Percentiles rank a stretch among this genome's conserved stretches.
Conservation (phyloP, 495 filamentous ascomycete species). For the Terfezia claveryi region DNA sequence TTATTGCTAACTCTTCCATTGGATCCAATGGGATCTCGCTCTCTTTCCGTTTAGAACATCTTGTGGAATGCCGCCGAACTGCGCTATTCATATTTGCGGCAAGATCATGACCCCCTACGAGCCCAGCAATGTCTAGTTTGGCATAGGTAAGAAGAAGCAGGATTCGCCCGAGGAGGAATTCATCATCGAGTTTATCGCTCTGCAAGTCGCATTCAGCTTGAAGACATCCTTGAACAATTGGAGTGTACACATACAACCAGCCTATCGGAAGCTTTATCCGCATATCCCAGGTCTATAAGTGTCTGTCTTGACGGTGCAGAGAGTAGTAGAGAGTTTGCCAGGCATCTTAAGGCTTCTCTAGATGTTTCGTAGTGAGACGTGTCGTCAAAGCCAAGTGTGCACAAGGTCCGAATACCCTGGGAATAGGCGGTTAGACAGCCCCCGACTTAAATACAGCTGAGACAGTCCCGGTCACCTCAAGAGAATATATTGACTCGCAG, state of each 20-base stretch:
- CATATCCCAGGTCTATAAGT: constrained; percentile 61
- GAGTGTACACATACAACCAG: constrained; percentile 32
- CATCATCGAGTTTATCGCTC: constrained; percentile 60
- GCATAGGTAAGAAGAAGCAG: constrained; percentile 76
- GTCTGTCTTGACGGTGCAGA: constrained; percentile 47
- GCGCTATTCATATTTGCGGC: constrained; percentile 12
- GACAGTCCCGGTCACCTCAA: no score
- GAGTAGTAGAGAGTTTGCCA: constrained; percentile 73
- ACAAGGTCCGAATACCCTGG: no score
- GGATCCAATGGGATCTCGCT: constrained; percentile 22
- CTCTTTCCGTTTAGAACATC: neutral
- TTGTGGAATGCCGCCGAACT: neutral
- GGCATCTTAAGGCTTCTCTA: constrained; percentile 56
- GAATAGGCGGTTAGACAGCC: no score
- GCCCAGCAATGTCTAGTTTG: constrained; percentile 38
- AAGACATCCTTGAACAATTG: neutral
- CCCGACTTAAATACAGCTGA: no score
- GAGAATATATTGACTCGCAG: constrained; percentile 45
- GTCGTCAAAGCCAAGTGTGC: no score
- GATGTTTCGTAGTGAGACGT: constrained; percentile 27
- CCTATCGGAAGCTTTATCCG: constrained; percentile 42
- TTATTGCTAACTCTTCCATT: constrained; percentile 59
- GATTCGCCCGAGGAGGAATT: constrained; percentile 66
- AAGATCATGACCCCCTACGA: constrained; percentile 49
- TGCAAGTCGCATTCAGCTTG: constrained; percentile 4